Conservation (phyloP, 1,284 basidiomycete species). For the Sporisorium reilianum region DNA sequence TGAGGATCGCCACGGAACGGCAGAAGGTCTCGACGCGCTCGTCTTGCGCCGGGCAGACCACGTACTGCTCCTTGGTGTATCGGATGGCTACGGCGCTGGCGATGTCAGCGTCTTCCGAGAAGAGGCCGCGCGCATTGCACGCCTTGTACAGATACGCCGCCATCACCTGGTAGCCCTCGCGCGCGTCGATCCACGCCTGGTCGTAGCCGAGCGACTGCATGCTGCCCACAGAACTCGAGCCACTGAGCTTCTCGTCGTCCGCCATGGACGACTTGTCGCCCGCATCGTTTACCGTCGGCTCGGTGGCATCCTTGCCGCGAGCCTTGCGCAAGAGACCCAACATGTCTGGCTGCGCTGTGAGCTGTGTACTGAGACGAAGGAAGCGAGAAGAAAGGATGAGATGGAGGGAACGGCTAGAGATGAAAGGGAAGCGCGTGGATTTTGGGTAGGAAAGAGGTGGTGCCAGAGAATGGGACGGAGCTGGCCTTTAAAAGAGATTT, state of each 20-base stretch:
- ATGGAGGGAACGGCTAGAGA: too few relatives aligned
- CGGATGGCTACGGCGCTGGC: constrained; percentile 49
- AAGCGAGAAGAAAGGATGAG: too few relatives aligned
- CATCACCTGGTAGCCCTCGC: constrained; percentile 51
- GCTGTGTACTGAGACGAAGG: background rate
- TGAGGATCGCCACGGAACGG: constrained; percentile 76
- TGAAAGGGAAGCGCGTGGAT: background rate
- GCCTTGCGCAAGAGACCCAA: constrained; percentile 1
- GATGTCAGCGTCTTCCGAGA: constrained; percentile 22
- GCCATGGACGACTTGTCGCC: constrained; percentile 1
- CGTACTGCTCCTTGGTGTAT: constrained; percentile 48
- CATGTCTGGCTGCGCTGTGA: background rate
- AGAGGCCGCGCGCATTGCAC: constrained; percentile 27
- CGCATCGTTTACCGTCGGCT: background rate
- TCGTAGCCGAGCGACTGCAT: constrained; percentile 19
- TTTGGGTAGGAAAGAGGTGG: background rate
- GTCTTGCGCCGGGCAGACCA: constrained; percentile 35
- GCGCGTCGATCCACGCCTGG: constrained; percentile 41
- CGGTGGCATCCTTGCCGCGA: background rate
- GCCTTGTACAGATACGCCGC: constrained; percentile 38
- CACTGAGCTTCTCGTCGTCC: constrained; percentile 6
- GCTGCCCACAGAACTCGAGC: background rate
- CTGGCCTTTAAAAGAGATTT: background rate
- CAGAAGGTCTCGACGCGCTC: constrained; percentile 33
- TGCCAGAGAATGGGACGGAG: background rate